Evolutionary conservation across 805 yeast species (phyloP), one percentile per base, ranked within the genome.

Genomic region (Tetrapisispora fleetii): DNA sequence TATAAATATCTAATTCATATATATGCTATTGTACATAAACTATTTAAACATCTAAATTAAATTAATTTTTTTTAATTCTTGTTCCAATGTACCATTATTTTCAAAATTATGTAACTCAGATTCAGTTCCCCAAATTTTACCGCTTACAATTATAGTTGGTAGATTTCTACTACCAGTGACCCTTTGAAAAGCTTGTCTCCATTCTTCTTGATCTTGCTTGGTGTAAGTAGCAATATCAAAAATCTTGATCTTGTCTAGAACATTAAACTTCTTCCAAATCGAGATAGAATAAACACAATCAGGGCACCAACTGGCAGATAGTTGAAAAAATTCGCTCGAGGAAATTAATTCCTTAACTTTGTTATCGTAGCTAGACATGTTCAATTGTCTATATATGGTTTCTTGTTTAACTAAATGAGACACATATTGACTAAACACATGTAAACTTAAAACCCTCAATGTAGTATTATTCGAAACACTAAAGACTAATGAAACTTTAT

Each of bases 301-400:
- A 3, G 87, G 85, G 63, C 93, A 84, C 89, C 89, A 83, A 18
- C 82, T 73, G 55, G 83, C 84, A 38, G 85, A 77, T 13, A 83
- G 60, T 74, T 81, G 76, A 50, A 84, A 70, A 54, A 64, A 78
- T 44, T 69, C 69, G 64, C 81, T 67, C 3, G 67, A 55, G 10
- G 59, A 46, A 48, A 83, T 71, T 48, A 79, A 64, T 27, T 73
- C 65, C 46, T 71, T 64, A 2, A 83, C 87, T 48, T 62, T 62
- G 16, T 14, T 8, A n/a, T 33, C 37, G 22, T 18, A 28, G 16
- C 33, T 27, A 16, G 40, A n/a, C 48, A 46, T 46, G 2, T 24
- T 36, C 24, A 7, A 1, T 17, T 33, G n/a, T 21, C 2, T 19
- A 2, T 17, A 6, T 32, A 32, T 32, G 35, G 4, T 32, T 11